phyloP scores from a whole-genome alignment of 2,329 filamentous ascomycete genomes.

The Beauveria sp. region DNA sequence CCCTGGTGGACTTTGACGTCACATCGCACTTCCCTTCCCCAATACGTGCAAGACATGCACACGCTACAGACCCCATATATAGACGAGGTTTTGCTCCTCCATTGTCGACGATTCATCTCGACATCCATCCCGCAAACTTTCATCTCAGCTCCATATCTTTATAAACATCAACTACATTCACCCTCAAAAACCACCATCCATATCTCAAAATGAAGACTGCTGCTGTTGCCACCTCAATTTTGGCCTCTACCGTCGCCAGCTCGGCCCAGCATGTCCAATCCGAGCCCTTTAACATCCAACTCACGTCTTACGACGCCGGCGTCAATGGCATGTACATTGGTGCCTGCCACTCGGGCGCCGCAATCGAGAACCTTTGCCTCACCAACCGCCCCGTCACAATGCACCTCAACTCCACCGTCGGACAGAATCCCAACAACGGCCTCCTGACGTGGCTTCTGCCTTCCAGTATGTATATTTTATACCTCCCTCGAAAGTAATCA shows the following conservation, averaged over 20 bases:
- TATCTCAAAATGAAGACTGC: conserved; percentile 8
- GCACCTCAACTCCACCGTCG: conserved; percentile 5
- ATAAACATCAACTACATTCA: background rate
- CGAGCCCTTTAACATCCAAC: conserved; percentile 5
- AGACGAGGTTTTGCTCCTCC: background rate
- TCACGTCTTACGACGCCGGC: background rate
- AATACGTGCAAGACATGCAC: background rate
- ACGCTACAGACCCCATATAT: background rate
- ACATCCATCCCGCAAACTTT: background rate
- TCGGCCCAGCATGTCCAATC: conserved; percentile 3
- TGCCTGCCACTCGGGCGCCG: conserved; percentile 10
- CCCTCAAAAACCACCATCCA: background rate
- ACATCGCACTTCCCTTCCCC: background rate
- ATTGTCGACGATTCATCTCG: background rate
- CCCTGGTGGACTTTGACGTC: background rate
- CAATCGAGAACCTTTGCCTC: conserved; percentile 8
- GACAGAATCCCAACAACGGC: background rate
- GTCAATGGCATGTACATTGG: conserved; percentile 3
- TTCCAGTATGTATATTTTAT: background rate
- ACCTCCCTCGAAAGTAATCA: background rate
- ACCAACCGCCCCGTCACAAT: background rate
- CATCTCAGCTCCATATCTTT: background rate
- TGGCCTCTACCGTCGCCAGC: conserved; percentile 6
- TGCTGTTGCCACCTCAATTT: background rate
- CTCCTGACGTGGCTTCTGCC: conserved; percentile 9